Conservation (phyloP, 1,284 basidiomycete species). For the Trichosporon sp. region DNA sequence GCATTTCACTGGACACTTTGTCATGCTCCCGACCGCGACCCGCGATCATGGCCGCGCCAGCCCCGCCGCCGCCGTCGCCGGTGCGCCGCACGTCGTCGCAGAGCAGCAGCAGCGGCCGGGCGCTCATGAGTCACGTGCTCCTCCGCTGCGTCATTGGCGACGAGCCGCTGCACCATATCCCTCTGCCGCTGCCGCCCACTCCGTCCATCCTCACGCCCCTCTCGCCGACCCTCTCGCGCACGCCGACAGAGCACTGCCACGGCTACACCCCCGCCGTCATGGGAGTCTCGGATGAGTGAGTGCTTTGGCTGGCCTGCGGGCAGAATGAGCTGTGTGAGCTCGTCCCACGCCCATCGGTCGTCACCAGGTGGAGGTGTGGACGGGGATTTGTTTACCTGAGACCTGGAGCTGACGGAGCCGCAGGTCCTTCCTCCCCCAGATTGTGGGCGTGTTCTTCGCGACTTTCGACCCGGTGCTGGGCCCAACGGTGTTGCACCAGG, state of each 20-base stretch:
- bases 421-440: slow-evolving; percentile 49
- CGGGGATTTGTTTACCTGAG: not conserved
- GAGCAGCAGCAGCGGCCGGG: not conserved
- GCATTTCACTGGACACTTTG: not conserved
- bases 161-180: not conserved
- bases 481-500: slow-evolving; percentile 47
- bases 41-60: not conserved
- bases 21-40: not conserved
- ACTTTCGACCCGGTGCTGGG: slow-evolving; percentile 47
- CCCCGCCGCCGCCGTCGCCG: not conserved
- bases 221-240: not conserved
- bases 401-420: slow-evolving; percentile 21
- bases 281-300: slow-evolving; percentile 17
- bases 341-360: not conserved
- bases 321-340: not conserved
- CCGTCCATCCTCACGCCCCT: not conserved
- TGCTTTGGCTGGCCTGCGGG: too few relatives aligned
- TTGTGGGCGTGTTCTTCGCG: slow-evolving; percentile 51
- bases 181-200: not conserved
- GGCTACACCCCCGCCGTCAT: not conserved
- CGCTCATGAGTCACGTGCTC: slow-evolving; percentile 3
- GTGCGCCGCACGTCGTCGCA: not conserved
- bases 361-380: not conserved
- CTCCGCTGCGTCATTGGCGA: not conserved
- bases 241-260: not conserved